These are phyloP conservation scores for Selaginella tamariscina DNA, from an alignment of 75 land plant genomes.

Conservation along the genomic window DNA sequence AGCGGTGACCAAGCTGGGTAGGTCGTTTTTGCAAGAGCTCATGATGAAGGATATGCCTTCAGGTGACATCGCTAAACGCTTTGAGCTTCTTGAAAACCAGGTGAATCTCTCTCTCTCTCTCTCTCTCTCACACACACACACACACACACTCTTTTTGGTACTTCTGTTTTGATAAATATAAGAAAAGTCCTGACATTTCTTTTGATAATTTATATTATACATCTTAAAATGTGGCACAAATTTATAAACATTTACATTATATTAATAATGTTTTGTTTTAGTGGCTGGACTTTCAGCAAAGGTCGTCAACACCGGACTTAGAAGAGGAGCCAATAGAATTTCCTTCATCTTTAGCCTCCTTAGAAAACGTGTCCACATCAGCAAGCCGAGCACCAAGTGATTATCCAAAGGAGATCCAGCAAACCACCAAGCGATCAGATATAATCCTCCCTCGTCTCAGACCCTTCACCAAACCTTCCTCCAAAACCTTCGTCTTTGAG, in stretches of 20 bases:
- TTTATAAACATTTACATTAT: too few relatives aligned
- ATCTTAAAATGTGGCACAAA: too few relatives aligned
- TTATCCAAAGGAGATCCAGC: neutral
- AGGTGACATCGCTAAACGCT: neutral
- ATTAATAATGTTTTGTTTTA: neutral
- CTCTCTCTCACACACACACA: too few relatives aligned
- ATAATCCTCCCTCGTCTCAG: neutral
- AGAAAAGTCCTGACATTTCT: too few relatives aligned
- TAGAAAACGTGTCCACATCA: neutral
- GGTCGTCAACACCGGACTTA: neutral
- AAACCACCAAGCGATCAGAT: neutral
- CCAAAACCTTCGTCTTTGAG: neutral
- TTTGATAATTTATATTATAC: too few relatives aligned
- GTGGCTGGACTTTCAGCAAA: neutral
- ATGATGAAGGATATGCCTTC: neutral
- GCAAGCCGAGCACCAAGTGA: neutral
- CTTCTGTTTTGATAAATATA: too few relatives aligned
- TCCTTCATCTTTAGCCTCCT: neutral
- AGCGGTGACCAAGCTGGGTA: too few relatives aligned
- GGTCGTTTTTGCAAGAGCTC: too few relatives aligned
- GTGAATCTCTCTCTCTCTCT: too few relatives aligned
- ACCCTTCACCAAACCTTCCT: neutral
- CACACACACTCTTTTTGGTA: neutral
- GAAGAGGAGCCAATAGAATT: neutral
- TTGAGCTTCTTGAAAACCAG: neutral